Percentiles rank a stretch among this genome's conserved stretches.
These are phyloP conservation scores for Smittium mucronatum DNA, from an alignment of 371 early-diverging fungal species.

Conservation along the genomic window DNA sequence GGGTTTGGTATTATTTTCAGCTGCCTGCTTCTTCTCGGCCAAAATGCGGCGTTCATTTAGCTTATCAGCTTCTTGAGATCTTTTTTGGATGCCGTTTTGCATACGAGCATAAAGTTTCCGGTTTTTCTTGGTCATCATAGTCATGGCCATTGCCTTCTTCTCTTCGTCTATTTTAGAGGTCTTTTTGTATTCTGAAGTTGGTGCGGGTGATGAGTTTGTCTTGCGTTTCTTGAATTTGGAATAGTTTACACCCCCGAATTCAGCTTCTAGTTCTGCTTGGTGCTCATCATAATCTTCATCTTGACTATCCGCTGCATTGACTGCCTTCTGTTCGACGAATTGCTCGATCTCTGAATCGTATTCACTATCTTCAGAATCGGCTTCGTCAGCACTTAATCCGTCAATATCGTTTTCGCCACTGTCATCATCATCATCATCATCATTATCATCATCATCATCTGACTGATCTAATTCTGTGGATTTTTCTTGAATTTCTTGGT, in stretches of 20 bases:
- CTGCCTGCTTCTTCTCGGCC: not conserved
- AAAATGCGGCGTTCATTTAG: conserved; percentile 19
- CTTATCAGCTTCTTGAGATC: conserved; percentile 18
- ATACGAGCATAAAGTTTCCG: conserved; percentile 57
- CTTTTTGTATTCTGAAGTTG: conserved; percentile 36
- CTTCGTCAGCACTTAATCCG: conserved; percentile 37
- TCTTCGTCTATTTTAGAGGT: conserved; percentile 67
- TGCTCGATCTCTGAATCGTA: conserved; percentile 26
- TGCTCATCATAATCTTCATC: conserved; percentile 10
- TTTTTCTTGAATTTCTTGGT: conserved; percentile 14
- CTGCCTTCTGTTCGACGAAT: conserved; percentile 27
- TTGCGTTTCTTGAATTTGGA: conserved; percentile 43
- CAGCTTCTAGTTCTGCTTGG: conserved; percentile 46
- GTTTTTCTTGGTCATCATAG: conserved; percentile 91
- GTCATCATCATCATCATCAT: conserved; percentile 26
- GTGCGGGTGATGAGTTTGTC: conserved; percentile 23
- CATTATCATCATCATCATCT: conserved; percentile 31
- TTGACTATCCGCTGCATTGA: conserved; percentile 18
- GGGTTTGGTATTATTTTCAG: not conserved
- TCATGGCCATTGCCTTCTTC: conserved; percentile 67
- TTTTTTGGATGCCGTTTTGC: conserved; percentile 20
- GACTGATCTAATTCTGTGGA: conserved; percentile 22
- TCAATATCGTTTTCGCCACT: conserved; percentile 18
- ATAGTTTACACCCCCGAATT: conserved; percentile 58
- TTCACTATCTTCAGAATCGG: conserved; percentile 32